Evolutionary conservation across 2,329 filamentous ascomycete species (phyloP), one percentile per base, ranked within the genome.

Genomic region (Cladophialophora exuberans): DNA sequence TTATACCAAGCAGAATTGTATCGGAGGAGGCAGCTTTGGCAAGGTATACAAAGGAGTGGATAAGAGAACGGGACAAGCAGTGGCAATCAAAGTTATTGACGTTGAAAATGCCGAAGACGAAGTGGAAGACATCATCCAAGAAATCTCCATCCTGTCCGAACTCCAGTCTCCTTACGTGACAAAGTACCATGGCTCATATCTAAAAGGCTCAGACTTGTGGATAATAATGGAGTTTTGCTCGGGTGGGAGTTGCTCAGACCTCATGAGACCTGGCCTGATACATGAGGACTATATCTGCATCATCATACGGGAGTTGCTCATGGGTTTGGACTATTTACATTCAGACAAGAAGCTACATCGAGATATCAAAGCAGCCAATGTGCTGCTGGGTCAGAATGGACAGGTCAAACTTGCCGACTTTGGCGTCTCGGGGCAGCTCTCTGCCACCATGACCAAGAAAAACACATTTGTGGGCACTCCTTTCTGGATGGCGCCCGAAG

Each of bases 171-270:
- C 91, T 15, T 96, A 95, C 69, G 93, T 97, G 60, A 99, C 94
- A 33, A 94, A 95, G 73, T 99, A 99, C 78, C 91, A 96, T 76
- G 94, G 94, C 63, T 97, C 93, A 53, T 97, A 94, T 69, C 85
- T 96, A 64, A 96, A 96, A 69, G 94, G 93, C 20, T 94, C 92
- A 2, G 90, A 97, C 76, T 77, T 99, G 66, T 99, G 94, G 94
- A 99, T 99, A 65, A 91, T 97, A 71, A 99, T 99, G 94, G 94
- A 99, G 73, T 99, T 94, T 68, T 99, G 94, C 73, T 92, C 93
- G 1, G 94, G 94, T 18, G 94, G 94, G 3, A 97, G 93, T 74
- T 97, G 94, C 69, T 91, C 90, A 43, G 94, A 97, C 70, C 77
- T 99, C 59, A 89, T 99, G 87, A 96, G 96, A 76, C 91, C 94